Evolutionary conservation across 148 eudicot genomes (phyloP).

Genomic region (Spergularia marina): DNA sequence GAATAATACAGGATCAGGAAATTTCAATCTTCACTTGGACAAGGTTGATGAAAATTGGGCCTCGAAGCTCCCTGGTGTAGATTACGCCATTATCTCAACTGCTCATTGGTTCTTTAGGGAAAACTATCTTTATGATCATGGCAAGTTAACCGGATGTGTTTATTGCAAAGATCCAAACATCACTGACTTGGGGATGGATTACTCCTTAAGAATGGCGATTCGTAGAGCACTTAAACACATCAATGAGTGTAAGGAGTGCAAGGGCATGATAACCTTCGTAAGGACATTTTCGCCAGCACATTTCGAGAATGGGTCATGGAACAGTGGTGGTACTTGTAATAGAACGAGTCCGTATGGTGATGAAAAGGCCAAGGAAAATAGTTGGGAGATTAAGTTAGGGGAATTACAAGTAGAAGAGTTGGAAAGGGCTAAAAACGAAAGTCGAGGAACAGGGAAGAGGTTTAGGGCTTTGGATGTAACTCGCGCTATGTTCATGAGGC

Average conservation of each 20-base stretch:
- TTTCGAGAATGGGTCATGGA: slow-evolving; percentile 64
- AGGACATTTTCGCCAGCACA: slow-evolving; percentile 72
- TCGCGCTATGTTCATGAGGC: slow-evolving; percentile 45
- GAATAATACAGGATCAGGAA: slow-evolving; percentile 43
- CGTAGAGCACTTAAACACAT: slow-evolving; percentile 42
- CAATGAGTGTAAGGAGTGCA: slow-evolving; percentile 36
- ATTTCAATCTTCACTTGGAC: slow-evolving; percentile 51
- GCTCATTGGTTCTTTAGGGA: slow-evolving; percentile 65
- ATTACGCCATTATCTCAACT: slow-evolving; percentile 49
- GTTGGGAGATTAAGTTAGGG: slow-evolving; percentile 32
- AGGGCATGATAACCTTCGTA: slow-evolving; percentile 32
- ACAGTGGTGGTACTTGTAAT: slow-evolving; percentile 55
- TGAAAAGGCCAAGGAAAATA: slow-evolving; percentile 11
- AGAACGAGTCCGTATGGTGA: slow-evolving; percentile 40
- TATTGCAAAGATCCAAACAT: slow-evolving; percentile 52
- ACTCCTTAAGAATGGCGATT: slow-evolving; percentile 39
- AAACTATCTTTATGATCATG: slow-evolving; percentile 41
- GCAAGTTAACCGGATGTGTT: slow-evolving; percentile 45
- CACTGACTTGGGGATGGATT: slow-evolving; percentile 29
- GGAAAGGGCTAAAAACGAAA: slow-evolving; percentile 30
- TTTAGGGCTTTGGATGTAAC: slow-evolving; percentile 58
- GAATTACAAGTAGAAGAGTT: slow-evolving; percentile 43
- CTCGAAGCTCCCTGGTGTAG: slow-evolving; percentile 33
- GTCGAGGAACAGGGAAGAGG: slow-evolving; percentile 28
- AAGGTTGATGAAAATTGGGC: slow-evolving; percentile 45